Evolutionary conservation across 2,329 filamentous ascomycete genomes (phyloP), one percentile per base, ranked within the genome.

Genomic region (Aulographum hederae): DNA sequence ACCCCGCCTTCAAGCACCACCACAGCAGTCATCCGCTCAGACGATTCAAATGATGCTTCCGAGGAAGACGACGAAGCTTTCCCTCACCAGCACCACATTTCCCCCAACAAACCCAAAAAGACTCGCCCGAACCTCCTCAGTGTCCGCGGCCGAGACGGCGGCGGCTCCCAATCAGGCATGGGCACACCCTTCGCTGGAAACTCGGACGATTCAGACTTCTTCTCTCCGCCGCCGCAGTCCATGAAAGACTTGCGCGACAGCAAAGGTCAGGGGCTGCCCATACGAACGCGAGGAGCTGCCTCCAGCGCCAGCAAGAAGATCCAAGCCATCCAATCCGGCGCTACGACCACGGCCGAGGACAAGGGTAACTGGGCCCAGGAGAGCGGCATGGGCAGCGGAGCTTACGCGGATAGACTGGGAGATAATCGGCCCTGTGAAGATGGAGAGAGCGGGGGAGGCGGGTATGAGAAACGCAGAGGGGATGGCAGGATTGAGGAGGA

Each of bases 341-440:
- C 44, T 1, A 53, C 48, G 5, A 39, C 38, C 10, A 40, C 51
- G 21, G 48, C 54, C 23, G 43, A 51, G 17, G 43, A 51, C 38
- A 42, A 41, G 12, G 48, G 52, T 35, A 45, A 51, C 32, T 64
- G 60, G 60, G 52, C 52, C 31, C 45, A 48, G 13, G 56, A 63
- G 39, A 59, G 55, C 18, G 61, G 61, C 1, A 63, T 65, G 58
- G 54, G 55, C 0, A 40, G 37, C 3, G 58, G 58, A 2, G 47
- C 49, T 14, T 43, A 50, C 23, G 60, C 60, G 1, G 59, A 65
- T 41, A 45, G 54, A 4, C 43, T 65, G 12, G 60, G 60, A 1
- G 60, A 63, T 39, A 29, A 29, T 16, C 8, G 14, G 14, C 27
- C n/a, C n/a, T n/a, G n/a, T n/a, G n/a, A n/a, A n/a, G n/a, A n/a